Evolutionary conservation across 306 rosid species (phyloP), one percentile per base, ranked within the genome.

Genomic region (Astragalus glycyphyllos): DNA sequence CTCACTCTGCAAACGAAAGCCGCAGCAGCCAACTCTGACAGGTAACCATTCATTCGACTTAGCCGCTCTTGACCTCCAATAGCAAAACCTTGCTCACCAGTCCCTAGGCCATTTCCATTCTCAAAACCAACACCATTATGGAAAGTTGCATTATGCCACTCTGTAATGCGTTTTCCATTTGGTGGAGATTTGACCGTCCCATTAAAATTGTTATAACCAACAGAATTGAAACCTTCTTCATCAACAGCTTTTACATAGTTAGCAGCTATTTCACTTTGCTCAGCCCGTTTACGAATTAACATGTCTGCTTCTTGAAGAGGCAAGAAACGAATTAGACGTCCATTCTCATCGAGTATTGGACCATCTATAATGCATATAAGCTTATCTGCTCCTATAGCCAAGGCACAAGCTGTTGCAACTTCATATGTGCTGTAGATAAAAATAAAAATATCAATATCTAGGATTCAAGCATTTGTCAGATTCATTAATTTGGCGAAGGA

Each of bases 21-120:
- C 8, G 97, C 99, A 48, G 97, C 99, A 71, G 99, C 99, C 84
- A 95, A 86, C 84, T 95, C 99, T 29, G 97, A 91, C 57, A 95
- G 86, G 83, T 91, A 87, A 58, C 97, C 96, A 72, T 89, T 87
- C 84, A 77, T 73, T 73, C 96, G 86, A 77, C 99, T 91, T 46
- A 83, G 90, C 62, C 96, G 82, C 81, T 91, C 96, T 16, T 87
- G 92, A 80, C 96, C 96, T 37, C 99, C 97, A 37, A 95, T 82
- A 44, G 99, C 88, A 76, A 95, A 95, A 55, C 97, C 96, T 76
- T 89, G 99, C 77, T 94, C 98, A 17, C 86, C 75, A 56, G 89
- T 68, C 90, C 85, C 88, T 40, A 87, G 77, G 73, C 96, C 98
- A 79, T 83, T 85, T 48, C 98, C 97, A 75, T 79, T 84, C 42